Evolutionary conservation across 2,329 filamentous ascomycete species (phyloP), one percentile per base, ranked within the genome.

Genomic region (Aspergillus aculeatus): DNA sequence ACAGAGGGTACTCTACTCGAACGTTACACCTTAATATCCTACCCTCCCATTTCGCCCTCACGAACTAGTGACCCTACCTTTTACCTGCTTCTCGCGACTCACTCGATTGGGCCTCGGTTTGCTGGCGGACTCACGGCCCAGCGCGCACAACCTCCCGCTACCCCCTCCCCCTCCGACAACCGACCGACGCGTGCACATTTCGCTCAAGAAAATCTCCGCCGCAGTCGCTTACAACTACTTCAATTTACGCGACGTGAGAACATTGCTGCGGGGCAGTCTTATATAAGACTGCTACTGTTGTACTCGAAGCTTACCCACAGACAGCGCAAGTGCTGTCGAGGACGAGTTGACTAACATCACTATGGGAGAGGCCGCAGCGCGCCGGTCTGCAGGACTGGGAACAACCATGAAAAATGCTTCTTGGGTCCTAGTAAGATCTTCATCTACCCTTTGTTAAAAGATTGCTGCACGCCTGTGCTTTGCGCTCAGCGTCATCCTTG

Each of bases 401-500:
- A 57, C 68, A 50, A 68, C 69, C 29, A 66, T 71, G 59, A 75
- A 69, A 52, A 71, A 69, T 62, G 62, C 72, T 16, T 74, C 75
- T 44, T 73, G 79, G 73, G 63, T 74, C 60, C 55, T 79, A 70
- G 78, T 80, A 74, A 66, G 77, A 31, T 53, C 32, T 47, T 52
- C 5, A 16, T 16, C 11, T 16, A 23, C 10, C 29, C 32, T 24
- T n/a, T 24, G 26, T 9, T 12, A 35, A 9, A 35, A 9, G 16
- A 11, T 29, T 4, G 1, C 5, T 31, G 29, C 23, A n/a, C 7
- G n/a, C 12, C n/a, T 1, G 4, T 47, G 38, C 38, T n/a, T 10
- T 31, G 47, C 26, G 26, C 26, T 21, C 35, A 23, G n/a, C 44
- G 6, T 35, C 5, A 24, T 24, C 7, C 10, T 60, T 32, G 24